These are phyloP conservation scores for Arabidopsis hybrid DNA, from an alignment of 441 rosid species.

Conservation along the genomic window DNA sequence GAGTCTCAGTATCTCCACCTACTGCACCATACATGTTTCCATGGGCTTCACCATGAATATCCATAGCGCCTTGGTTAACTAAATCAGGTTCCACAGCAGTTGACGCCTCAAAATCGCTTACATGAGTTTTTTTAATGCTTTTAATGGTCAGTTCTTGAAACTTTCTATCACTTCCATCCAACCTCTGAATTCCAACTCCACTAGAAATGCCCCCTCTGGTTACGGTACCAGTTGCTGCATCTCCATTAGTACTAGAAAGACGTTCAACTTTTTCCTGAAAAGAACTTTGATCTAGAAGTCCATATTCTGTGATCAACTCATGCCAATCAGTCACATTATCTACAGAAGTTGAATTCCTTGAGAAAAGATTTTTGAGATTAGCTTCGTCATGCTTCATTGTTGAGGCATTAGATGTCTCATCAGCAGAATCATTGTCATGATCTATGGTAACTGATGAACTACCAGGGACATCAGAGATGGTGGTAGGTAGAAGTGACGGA, in stretches of 20 bases:
- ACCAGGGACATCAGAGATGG: constrained; percentile 61
- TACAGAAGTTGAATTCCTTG: constrained; percentile 58
- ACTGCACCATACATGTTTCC: constrained; percentile 40
- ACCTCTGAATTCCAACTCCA: constrained; percentile 53
- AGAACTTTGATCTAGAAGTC: constrained; percentile 53
- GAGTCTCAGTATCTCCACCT: constrained; percentile 48
- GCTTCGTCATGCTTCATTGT: constrained; percentile 54
- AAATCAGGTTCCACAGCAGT: constrained; percentile 49
- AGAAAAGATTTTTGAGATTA: constrained; percentile 48
- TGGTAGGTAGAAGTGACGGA: constrained; percentile 48
- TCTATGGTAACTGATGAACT: constrained; percentile 61
- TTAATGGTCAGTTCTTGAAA: constrained; percentile 59
- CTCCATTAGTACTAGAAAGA: constrained; percentile 45
- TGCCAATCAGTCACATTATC: constrained; percentile 49
- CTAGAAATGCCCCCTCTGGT: constrained; percentile 39
- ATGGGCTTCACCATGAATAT: constrained; percentile 52
- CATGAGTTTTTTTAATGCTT: constrained; percentile 54
- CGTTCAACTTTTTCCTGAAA: constrained; percentile 53
- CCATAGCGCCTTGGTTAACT: constrained; percentile 53
- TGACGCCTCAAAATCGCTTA: constrained; percentile 59
- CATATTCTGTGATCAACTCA: constrained; percentile 52
- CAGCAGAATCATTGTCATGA: constrained; percentile 60
- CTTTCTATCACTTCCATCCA: constrained; percentile 62
- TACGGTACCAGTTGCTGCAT: constrained; percentile 45
- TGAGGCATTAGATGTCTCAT: constrained; percentile 67